Conservation (phyloP, 73 alveolate genomes). For the Uronychia setigera region DNA sequence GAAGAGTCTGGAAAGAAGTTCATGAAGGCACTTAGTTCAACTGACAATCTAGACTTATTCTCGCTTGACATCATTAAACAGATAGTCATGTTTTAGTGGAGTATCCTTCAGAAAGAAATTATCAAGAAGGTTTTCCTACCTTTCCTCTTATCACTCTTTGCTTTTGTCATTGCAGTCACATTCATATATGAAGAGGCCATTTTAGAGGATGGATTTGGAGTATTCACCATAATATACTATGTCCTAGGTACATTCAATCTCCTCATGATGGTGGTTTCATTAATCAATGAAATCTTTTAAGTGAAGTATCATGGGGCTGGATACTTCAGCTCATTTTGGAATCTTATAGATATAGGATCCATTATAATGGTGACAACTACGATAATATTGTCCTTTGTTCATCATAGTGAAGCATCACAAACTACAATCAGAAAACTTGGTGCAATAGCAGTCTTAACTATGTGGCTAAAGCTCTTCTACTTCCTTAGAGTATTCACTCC, state of each 20-base stretch:
- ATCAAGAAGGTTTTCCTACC: slow-evolving; percentile 13
- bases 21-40: neutral
- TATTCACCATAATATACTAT: neutral
- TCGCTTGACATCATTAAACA: slow-evolving; percentile 10
- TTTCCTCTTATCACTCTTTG: slow-evolving; percentile 6
- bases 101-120: neutral
- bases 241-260: neutral
- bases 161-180: neutral
- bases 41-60: slow-evolving; percentile 15
- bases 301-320: slow-evolving; percentile 1
- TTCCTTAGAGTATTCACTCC: slow-evolving; percentile 21
- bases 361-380: neutral
- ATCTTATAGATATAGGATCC: slow-evolving; percentile 10
- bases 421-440: neutral
- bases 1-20: slow-evolving; percentile 3
- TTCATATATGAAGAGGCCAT: neutral
- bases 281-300: slow-evolving; percentile 1
- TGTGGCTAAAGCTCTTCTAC: slow-evolving; percentile 12
- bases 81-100: slow-evolving; percentile 13
- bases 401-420: neutral
- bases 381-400: slow-evolving; percentile 1
- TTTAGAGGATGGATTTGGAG: slow-evolving; percentile 1
- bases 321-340: slow-evolving; percentile 29
- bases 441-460: neutral
- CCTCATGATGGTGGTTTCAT: slow-evolving; percentile 1